These are phyloP conservation scores for Ustilago sp. DNA, from an alignment of 1,284 basidiomycete species.

Conservation along the genomic window DNA sequence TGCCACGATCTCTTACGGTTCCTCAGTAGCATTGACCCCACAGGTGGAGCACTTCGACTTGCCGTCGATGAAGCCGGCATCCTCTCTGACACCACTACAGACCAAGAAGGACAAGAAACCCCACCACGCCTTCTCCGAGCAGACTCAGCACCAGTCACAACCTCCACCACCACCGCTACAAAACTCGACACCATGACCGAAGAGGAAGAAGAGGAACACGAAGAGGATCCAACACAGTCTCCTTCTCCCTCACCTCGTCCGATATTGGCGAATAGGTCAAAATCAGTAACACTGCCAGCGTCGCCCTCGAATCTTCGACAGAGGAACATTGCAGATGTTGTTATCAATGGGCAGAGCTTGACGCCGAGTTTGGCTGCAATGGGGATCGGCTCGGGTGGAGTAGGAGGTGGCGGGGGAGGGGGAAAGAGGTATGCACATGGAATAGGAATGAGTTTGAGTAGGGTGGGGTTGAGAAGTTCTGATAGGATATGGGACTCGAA, in stretches of 20 bases:
- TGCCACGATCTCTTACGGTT: constrained; percentile 72
- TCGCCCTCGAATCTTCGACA: constrained; percentile 14
- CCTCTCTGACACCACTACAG: neutral
- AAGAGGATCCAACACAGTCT: neutral
- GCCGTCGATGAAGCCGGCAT: constrained; percentile 40
- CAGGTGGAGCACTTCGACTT: constrained; percentile 70
- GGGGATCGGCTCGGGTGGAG: constrained; percentile 9
- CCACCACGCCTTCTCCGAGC: constrained; percentile 18
- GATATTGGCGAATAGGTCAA: constrained; percentile 17
- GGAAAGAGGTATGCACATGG: constrained; percentile 29
- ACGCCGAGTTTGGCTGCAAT: constrained; percentile 24
- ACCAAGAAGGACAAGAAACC: constrained; percentile 1
- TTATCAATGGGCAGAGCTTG: constrained; percentile 36
- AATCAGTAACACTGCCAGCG: constrained; percentile 20
- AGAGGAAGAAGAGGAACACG: constrained; percentile 30
- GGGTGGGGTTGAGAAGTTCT: constrained; percentile 45
- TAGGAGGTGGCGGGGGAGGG: neutral
- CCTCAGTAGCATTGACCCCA: constrained; percentile 72
- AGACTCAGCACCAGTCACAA: constrained; percentile 15
- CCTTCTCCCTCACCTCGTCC: constrained; percentile 1
- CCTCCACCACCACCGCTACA: constrained; percentile 12
- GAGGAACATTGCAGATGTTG: constrained; percentile 39
- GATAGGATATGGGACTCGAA: constrained; percentile 45
- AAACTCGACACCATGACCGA: constrained; percentile 40
- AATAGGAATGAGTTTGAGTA: constrained; percentile 43